Conservation (phyloP, 805 yeast species). For the Monosporozyma servazzii region DNA sequence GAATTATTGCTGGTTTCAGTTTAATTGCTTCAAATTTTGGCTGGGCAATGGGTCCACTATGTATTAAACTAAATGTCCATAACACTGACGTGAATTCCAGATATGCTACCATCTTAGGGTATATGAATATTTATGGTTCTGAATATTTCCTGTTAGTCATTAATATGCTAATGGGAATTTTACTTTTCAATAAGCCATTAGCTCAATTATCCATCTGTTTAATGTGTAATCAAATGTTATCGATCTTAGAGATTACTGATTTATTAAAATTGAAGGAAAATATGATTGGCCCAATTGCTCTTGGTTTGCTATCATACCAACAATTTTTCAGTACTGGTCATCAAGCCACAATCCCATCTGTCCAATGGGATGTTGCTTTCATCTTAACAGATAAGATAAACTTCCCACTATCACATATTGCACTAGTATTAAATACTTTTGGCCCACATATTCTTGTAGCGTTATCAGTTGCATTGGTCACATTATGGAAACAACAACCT, state of each 20-base stretch:
- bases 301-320: conserved; percentile 66
- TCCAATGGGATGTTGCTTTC: conserved; percentile 94
- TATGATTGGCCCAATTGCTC: conserved; percentile 60
- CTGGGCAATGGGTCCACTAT: conserved; percentile 83
- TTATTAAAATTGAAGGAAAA: conserved; percentile 58
- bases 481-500: conserved; percentile 78
- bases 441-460: conserved; percentile 72
- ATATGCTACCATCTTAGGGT: conserved; percentile 66
- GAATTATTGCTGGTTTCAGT: conserved; percentile 68
- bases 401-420: conserved; percentile 78
- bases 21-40: conserved; percentile 69
- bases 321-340: conserved; percentile 93
- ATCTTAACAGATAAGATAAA: conserved; percentile 61
- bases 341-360: conserved; percentile 88
- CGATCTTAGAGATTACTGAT: conserved; percentile 68
- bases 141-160: conserved; percentile 67
- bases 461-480: conserved; percentile 59
- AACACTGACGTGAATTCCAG: conserved; percentile 32
- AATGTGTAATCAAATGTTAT: conserved; percentile 60
- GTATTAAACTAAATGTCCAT: conserved; percentile 50
- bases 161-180: conserved; percentile 55
- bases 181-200: conserved; percentile 75
- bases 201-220: conserved; percentile 68
- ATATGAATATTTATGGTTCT: conserved; percentile 81
- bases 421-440: conserved; percentile 70